These are phyloP conservation scores for Pichia exigua DNA, from an alignment of 805 yeast genomes.

Conservation along the genomic window DNA sequence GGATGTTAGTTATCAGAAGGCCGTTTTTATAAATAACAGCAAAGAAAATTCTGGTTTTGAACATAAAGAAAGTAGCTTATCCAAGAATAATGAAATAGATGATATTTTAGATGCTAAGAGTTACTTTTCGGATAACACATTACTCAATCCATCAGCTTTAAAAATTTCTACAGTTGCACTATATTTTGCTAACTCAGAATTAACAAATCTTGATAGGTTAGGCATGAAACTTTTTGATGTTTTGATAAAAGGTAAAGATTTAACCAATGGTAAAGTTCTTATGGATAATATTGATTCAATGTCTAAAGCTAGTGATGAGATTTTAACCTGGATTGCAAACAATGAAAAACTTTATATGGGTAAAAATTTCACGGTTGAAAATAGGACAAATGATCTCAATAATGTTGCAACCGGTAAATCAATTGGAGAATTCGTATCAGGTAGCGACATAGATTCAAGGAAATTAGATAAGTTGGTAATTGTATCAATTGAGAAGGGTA, in stretches of 20 bases:
- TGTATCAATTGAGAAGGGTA: not conserved
- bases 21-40: constrained; percentile 24
- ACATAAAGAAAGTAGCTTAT: not conserved
- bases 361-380: constrained; percentile 2
- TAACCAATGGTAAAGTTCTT: constrained; percentile 4
- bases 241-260: constrained; percentile 18
- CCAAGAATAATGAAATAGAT: not conserved
- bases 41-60: constrained; percentile 10
- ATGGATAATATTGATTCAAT: constrained; percentile 2
- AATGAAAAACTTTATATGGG: constrained; percentile 3
- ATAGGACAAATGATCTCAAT: not conserved
- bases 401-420: constrained; percentile 1
- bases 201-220: constrained; percentile 15
- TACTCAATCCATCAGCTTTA: constrained; percentile 23
- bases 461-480: not conserved
- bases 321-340: not conserved
- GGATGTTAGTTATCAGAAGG: constrained; percentile 11
- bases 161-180: constrained; percentile 20
- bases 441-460: not conserved
- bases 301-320: not conserved
- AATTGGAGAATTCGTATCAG: not conserved
- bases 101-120: not conserved
- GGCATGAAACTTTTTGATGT: constrained; percentile 20
- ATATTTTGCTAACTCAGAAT: constrained; percentile 13
- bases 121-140: constrained; percentile 20